Conservation (phyloP, 2,329 filamentous ascomycete species). For the Apiospora marii region DNA sequence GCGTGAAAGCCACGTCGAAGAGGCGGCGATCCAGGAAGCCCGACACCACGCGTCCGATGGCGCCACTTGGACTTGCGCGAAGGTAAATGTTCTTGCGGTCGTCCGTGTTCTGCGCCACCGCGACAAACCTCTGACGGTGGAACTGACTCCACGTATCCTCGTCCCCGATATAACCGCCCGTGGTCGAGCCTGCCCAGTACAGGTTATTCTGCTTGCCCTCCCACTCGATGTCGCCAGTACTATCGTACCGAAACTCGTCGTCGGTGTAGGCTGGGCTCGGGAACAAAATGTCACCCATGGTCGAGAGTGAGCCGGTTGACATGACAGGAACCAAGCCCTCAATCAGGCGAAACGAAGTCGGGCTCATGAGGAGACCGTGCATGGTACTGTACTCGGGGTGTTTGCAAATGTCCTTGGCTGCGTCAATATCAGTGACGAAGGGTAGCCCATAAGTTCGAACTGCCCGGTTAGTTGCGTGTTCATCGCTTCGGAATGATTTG, state of each 20-base stretch:
- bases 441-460: constrained; percentile 40
- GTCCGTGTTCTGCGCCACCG: constrained; percentile 45
- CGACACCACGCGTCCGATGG: constrained; percentile 34
- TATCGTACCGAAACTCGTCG: constrained; percentile 50
- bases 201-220: constrained; percentile 56
- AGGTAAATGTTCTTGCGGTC: constrained; percentile 44
- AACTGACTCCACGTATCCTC: constrained; percentile 47
- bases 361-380: constrained; percentile 56
- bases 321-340: constrained; percentile 54
- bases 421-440: constrained; percentile 44
- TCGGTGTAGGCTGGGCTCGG: constrained; percentile 60
- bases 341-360: constrained; percentile 50
- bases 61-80: constrained; percentile 29
- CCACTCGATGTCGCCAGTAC: constrained; percentile 53
- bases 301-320: constrained; percentile 52
- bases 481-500: not conserved
- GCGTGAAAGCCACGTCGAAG: constrained; percentile 55
- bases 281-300: constrained; percentile 60
- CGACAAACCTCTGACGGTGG: constrained; percentile 58
- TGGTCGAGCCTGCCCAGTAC: constrained; percentile 66
- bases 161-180: constrained; percentile 52
- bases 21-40: constrained; percentile 47
- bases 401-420: constrained; percentile 49
- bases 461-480: not conserved
- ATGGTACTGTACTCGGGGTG: constrained; percentile 51